A percentile compares a stretch with the other conserved stretches of the same genome.
These are phyloP conservation scores for Eimeria brunetti DNA, from an alignment of 169 alveolate species.

Conservation along the genomic window DNA sequence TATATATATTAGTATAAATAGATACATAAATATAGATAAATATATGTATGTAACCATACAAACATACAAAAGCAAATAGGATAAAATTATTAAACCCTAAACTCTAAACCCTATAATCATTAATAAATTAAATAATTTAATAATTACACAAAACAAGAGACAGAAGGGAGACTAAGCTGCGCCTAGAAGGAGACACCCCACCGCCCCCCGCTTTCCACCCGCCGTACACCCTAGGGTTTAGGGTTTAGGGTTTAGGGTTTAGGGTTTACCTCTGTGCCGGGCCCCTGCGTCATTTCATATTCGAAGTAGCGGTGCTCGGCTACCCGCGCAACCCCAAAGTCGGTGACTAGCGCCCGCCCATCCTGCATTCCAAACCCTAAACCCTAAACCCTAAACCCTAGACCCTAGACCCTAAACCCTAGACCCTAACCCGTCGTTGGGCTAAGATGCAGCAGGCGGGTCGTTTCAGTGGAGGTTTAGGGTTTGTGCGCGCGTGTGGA, in stretches of 20 bases:
- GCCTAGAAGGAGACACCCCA: too few species aligned
- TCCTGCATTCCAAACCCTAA: constrained; percentile 50
- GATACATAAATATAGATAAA: too few species aligned
- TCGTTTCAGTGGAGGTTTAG: too few species aligned
- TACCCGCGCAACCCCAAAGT: constrained; percentile 78
- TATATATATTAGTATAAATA: too few species aligned
- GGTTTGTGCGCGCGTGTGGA: not conserved
- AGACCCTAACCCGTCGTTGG: too few species aligned
- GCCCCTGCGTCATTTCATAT: constrained; percentile 73
- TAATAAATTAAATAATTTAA: too few species aligned
- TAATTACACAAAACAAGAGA: not conserved
- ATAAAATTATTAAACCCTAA: not conserved
- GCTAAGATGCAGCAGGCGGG: too few species aligned
- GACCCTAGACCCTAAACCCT: not conserved
- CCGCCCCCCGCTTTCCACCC: too few species aligned
- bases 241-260: constrained; percentile 48
- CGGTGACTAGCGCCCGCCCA: constrained; percentile 77
- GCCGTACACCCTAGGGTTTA: not conserved
- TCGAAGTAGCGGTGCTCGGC: constrained; percentile 59
- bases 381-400: constrained; percentile 50
- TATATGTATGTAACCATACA: not conserved
- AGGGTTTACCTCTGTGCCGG: constrained; percentile 70
- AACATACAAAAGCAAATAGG: not conserved
- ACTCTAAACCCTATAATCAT: not conserved
- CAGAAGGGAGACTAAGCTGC: too few species aligned